Percentiles rank a stretch among this genome's conserved stretches.
Evolutionary conservation across 805 yeast species (phyloP).

Genomic region (Starmerella bacillaris): DNA sequence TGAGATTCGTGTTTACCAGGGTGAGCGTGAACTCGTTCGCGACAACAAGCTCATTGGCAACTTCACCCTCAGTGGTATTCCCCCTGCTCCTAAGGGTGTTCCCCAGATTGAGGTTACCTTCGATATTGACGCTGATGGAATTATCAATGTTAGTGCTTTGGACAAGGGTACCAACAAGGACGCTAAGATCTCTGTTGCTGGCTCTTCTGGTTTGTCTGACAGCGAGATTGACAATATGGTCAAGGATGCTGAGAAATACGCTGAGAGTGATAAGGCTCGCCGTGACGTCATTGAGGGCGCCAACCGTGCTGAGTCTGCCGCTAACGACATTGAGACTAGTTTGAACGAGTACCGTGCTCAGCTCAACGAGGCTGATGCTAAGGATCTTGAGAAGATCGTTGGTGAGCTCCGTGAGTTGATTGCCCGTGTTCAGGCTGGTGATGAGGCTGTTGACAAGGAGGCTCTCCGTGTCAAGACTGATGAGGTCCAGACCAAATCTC

Average conservation of each 20-base stretch:
- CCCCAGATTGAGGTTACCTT: constrained; percentile 89
- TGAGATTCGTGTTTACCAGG: constrained; percentile 96
- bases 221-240: constrained; percentile 83
- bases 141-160: constrained; percentile 83
- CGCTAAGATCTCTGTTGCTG: constrained; percentile 90
- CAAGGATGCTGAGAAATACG: constrained; percentile 73
- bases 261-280: constrained; percentile 73
- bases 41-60: constrained; percentile 95
- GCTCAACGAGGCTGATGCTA: constrained; percentile 40
- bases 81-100: constrained; percentile 89
- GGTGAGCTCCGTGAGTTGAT: constrained; percentile 54
- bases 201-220: constrained; percentile 82
- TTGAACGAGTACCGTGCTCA: constrained; percentile 58
- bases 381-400: constrained; percentile 37
- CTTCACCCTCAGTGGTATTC: constrained; percentile 87
- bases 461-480: constrained; percentile 65
- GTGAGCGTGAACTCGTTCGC: constrained; percentile 95
- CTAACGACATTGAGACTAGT: constrained; percentile 79
- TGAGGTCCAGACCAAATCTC: constrained; percentile 62
- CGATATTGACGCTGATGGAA: constrained; percentile 95
- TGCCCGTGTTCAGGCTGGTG: constrained; percentile 51
- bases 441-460: constrained; percentile 39
- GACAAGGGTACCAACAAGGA: constrained; percentile 89
- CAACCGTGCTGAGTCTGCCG: constrained; percentile 66
- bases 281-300: constrained; percentile 71